Evolutionary conservation across 2,329 filamentous ascomycete genomes (phyloP).

Genomic region (Aspergillus thermomutatus): DNA sequence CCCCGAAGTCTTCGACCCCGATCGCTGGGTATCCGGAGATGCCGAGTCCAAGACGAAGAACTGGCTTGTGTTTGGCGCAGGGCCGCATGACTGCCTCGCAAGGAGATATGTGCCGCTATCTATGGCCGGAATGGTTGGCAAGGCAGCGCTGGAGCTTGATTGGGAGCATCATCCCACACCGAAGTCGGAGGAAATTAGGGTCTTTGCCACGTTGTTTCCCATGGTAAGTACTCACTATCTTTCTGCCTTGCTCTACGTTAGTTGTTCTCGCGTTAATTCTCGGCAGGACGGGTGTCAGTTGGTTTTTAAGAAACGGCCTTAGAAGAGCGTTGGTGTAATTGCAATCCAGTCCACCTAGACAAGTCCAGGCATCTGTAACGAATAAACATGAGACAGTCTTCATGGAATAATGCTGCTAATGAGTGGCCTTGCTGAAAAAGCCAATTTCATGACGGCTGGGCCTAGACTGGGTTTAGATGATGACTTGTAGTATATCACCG

Average conservation of each 20-base stretch:
- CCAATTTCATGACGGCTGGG: no score
- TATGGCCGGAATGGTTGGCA: slow-evolving; percentile 53
- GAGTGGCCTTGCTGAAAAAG: no score
- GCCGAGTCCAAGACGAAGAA: slow-evolving; percentile 52
- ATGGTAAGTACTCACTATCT: slow-evolving; percentile 37
- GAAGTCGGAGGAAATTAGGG: slow-evolving; percentile 49
- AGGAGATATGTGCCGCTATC: slow-evolving; percentile 49
- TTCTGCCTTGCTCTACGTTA: neutral
- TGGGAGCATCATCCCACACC: slow-evolving; percentile 51
- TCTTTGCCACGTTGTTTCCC: slow-evolving; percentile 50
- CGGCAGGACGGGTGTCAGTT: slow-evolving; percentile 36
- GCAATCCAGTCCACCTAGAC: neutral
- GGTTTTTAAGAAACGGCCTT: slow-evolving; percentile 32
- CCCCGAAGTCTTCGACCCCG: slow-evolving; percentile 49
- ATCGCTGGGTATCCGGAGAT: slow-evolving; percentile 53
- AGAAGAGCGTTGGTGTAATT: neutral
- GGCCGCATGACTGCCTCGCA: slow-evolving; percentile 51
- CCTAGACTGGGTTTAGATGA: no score
- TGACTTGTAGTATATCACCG: no score
- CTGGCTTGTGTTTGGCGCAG: slow-evolving; percentile 54
- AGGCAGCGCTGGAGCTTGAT: slow-evolving; percentile 49
- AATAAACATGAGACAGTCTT: no score
- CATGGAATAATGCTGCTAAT: no score
- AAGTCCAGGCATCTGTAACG: neutral
- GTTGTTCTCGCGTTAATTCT: slow-evolving; percentile 11